Percentiles rank a stretch among this genome's conserved stretches.
phyloP scores from a whole-genome alignment of 2,329 filamentous ascomycete species.

The Orbilia brochopaga region DNA sequence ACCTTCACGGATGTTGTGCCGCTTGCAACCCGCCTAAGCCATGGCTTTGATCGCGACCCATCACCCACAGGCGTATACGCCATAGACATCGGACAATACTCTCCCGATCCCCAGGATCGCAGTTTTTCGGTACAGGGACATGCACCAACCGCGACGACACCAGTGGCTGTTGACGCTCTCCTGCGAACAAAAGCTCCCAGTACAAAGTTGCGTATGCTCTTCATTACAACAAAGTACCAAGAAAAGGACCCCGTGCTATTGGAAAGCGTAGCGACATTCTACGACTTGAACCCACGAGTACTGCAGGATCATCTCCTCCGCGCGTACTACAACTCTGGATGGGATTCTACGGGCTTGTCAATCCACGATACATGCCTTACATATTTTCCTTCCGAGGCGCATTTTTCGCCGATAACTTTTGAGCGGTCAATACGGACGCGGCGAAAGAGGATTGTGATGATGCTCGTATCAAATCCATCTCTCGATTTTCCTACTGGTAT shows the following conservation, averaged over 20 bases:
- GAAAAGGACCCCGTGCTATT: not conserved
- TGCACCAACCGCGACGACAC: not conserved
- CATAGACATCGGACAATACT: conserved; percentile 16
- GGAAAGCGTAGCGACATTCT: no score
- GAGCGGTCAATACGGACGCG: no score
- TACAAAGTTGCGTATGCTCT: conserved; percentile 21
- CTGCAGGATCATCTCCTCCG: no score
- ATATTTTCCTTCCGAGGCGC: no score
- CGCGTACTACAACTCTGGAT: no score
- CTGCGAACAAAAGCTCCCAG: conserved; percentile 1
- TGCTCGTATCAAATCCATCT: not conserved
- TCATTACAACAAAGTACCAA: not conserved
- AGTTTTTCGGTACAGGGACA: conserved; percentile 11
- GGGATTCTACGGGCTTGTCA: no score
- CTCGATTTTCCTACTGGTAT: conserved; percentile 28
- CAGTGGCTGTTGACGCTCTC: not conserved
- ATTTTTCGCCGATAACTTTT: no score
- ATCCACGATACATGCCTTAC: no score
- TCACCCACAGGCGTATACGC: conserved; percentile 3
- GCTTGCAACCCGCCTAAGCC: not conserved
- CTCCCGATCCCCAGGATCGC: not conserved
- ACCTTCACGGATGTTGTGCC: conserved; percentile 13
- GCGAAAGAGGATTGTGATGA: no score
- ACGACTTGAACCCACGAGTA: no score
- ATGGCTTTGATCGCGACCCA: not conserved